phyloP scores from a whole-genome alignment of 2,329 filamentous ascomycete genomes.

The Fusarium vanettenii region DNA sequence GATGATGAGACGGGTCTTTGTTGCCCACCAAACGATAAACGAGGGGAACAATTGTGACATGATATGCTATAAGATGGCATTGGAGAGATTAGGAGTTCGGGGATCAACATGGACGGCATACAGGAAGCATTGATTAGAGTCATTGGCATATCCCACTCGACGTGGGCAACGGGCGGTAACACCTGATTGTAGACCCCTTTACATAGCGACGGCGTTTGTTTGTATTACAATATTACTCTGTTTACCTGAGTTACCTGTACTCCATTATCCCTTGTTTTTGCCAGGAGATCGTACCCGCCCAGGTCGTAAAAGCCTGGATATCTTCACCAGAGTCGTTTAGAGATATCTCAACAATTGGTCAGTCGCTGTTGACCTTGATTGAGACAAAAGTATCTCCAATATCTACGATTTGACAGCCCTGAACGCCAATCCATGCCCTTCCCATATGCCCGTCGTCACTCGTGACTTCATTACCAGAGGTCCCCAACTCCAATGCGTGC shows the following conservation, averaged over 20 bases:
- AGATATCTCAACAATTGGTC: neutral
- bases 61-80: neutral
- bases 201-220: constrained; percentile 31
- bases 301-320: neutral
- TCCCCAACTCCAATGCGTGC: neutral
- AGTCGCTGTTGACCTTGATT: neutral
- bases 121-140: neutral
- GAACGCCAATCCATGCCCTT: constrained; percentile 35
- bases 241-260: neutral
- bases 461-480: constrained; percentile 23
- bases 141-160: constrained; percentile 10
- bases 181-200: neutral
- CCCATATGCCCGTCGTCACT: constrained; percentile 25
- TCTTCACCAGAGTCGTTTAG: neutral
- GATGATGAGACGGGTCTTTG: constrained; percentile 17
- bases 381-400: constrained; percentile 2
- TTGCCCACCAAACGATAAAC: neutral
- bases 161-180: constrained; percentile 10
- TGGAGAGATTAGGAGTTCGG: constrained; percentile 9
- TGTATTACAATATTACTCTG: constrained; percentile 12
- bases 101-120: neutral
- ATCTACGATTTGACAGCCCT: constrained; percentile 11
- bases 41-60: neutral
- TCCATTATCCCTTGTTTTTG: neutral
- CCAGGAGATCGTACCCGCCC: neutral